Evolutionary conservation across 2,329 filamentous ascomycete species (phyloP).

Genomic region (Colletotrichum truncatum): DNA sequence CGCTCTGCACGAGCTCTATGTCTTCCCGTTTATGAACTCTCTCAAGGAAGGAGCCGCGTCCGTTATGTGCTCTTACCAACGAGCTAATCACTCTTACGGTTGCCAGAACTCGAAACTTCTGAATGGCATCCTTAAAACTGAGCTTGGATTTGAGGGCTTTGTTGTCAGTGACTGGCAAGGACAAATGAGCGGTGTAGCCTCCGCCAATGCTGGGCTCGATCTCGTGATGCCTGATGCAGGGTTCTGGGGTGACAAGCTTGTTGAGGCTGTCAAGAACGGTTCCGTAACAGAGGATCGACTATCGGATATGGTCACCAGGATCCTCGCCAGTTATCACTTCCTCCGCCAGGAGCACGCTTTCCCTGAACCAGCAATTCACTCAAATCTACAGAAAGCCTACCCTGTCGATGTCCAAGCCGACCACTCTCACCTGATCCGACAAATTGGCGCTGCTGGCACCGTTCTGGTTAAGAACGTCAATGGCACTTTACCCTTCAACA

Average conservation of each 20-base stretch:
- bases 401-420: slow-evolving; percentile 40
- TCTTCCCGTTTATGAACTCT: slow-evolving; percentile 77
- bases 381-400: slow-evolving; percentile 60
- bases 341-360: slow-evolving; percentile 58
- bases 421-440: slow-evolving; percentile 12
- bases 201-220: slow-evolving; percentile 73
- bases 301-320: slow-evolving; percentile 67
- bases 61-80: slow-evolving; percentile 74
- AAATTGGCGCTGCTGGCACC: slow-evolving; percentile 63
- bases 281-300: slow-evolving; percentile 64
- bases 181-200: slow-evolving; percentile 70
- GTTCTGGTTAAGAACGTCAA: slow-evolving; percentile 81
- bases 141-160: slow-evolving; percentile 71
- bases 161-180: slow-evolving; percentile 71
- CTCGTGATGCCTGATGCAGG: slow-evolving; percentile 70
- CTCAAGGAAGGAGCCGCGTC: slow-evolving; percentile 67
- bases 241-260: slow-evolving; percentile 63
- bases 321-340: slow-evolving; percentile 68
- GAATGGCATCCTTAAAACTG: slow-evolving; percentile 73
- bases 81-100: slow-evolving; percentile 75
- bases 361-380: slow-evolving; percentile 64
- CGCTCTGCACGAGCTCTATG: slow-evolving; percentile 70
- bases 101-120: slow-evolving; percentile 75
- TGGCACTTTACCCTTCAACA: slow-evolving; percentile 69
- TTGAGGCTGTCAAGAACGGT: slow-evolving; percentile 67